phyloP scores from a whole-genome alignment of 2,329 filamentous ascomycete genomes.

The Xylariaceae sp. region DNA sequence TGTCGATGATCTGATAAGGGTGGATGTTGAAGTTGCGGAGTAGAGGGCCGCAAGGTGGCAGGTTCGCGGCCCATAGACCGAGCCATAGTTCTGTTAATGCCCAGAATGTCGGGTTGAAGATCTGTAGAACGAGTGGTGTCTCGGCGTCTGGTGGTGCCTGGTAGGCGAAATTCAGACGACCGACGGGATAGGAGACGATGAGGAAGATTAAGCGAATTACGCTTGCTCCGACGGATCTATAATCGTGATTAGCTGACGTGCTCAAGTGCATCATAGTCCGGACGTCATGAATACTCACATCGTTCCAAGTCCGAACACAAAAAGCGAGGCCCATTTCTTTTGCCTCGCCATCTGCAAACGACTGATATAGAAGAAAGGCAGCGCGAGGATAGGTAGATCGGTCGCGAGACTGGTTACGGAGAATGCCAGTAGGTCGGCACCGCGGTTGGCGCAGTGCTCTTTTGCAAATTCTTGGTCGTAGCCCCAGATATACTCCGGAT shows the following conservation, averaged over 20 bases:
- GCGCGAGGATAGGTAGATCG: conserved; percentile 9
- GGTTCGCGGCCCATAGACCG: conserved; percentile 14
- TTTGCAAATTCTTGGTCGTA: conserved; percentile 12
- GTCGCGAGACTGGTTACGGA: conserved; percentile 16
- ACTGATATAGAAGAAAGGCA: conserved; percentile 16
- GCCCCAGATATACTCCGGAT: conserved; percentile 15
- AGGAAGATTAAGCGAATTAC: conserved; percentile 15
- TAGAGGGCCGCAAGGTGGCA: conserved; percentile 13
- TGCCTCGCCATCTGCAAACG: conserved; percentile 14
- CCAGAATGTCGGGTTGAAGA: conserved; percentile 18
- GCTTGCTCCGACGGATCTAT: conserved; percentile 15
- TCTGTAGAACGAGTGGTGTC: conserved; percentile 14
- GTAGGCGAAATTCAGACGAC: conserved; percentile 16
- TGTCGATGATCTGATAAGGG: conserved; percentile 7
- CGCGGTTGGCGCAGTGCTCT: conserved; percentile 11
- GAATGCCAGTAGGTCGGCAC: conserved; percentile 13
- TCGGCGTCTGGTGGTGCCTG: conserved; percentile 12
- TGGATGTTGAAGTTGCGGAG: conserved; percentile 8
- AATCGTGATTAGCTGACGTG: neutral
- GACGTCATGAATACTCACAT: conserved; percentile 5
- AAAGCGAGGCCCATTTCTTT: conserved; percentile 12
- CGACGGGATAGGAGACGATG: conserved; percentile 15
- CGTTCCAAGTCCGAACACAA: conserved; percentile 16
- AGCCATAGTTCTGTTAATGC: conserved; percentile 13
- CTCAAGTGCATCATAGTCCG: neutral